phyloP scores from a whole-genome alignment of 257 asterid species.

The Ilex asprella region DNA sequence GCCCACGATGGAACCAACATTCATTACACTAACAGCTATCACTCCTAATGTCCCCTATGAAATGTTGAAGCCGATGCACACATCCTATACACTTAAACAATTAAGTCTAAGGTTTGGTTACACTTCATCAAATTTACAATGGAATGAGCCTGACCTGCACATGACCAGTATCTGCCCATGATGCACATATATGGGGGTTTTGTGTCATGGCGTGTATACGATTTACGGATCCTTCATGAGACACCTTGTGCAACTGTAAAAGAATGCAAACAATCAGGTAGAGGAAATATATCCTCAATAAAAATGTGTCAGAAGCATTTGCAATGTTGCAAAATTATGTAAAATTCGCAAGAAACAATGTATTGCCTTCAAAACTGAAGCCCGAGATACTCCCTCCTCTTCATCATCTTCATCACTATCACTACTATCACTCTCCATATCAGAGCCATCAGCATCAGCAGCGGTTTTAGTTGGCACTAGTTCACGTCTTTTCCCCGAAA shows the following conservation, averaged over 20 bases:
- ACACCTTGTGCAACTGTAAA: slow-evolving; percentile 55
- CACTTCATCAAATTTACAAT: slow-evolving; percentile 5
- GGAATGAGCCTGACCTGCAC: slow-evolving; percentile 58
- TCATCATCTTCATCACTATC: slow-evolving; percentile 77
- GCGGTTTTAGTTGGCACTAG: slow-evolving; percentile 47
- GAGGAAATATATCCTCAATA: background rate
- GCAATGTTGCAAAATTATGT: no score
- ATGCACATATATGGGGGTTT: slow-evolving; percentile 74
- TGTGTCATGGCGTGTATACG: slow-evolving; percentile 88
- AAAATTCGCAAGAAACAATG: background rate
- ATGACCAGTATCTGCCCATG: slow-evolving; percentile 82
- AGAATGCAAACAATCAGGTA: slow-evolving; percentile 2
- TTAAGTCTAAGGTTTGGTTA: background rate
- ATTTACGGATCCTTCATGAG: slow-evolving; percentile 79
- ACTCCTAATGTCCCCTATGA: background rate
- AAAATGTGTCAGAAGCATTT: no score
- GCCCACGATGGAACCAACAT: no score
- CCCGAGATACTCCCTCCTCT: slow-evolving; percentile 39
- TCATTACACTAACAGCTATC: background rate
- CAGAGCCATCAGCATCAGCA: slow-evolving; percentile 55
- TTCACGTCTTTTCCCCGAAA: slow-evolving; percentile 83
- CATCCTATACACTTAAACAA: background rate
- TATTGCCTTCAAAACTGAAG: slow-evolving; percentile 66
- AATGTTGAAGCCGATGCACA: background rate
- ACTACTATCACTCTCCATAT: slow-evolving; percentile 75